These are phyloP conservation scores for Coemansia sp. DNA, from an alignment of 192 early-diverging fungal genomes.

Conservation along the genomic window DNA sequence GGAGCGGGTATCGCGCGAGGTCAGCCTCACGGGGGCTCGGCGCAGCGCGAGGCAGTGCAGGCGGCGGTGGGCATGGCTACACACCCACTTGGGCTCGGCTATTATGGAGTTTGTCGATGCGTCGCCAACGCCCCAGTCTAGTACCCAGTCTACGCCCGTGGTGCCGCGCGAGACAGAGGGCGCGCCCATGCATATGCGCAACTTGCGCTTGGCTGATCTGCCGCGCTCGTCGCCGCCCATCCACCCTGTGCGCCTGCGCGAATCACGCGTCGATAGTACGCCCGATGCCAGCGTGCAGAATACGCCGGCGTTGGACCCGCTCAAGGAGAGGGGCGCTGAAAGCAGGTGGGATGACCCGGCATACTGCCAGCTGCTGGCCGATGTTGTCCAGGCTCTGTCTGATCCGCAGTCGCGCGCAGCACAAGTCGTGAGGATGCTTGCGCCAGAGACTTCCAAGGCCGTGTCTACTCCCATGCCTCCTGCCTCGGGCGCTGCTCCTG, in stretches of 20 bases:
- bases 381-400: constrained; percentile 47
- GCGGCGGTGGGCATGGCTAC: constrained; percentile 49
- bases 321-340: neutral
- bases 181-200: constrained; percentile 21
- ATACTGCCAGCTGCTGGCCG: constrained; percentile 47
- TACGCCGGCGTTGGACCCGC: constrained; percentile 10
- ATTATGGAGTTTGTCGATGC: constrained; percentile 53
- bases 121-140: constrained; percentile 43
- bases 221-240: constrained; percentile 46
- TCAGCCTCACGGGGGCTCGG: constrained; percentile 13
- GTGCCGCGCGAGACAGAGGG: neutral
- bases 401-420: constrained; percentile 44
- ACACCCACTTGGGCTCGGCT: constrained; percentile 32
- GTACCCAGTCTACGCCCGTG: constrained; percentile 29
- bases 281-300: neutral
- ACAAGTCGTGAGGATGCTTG: constrained; percentile 21
- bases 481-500: neutral
- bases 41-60: constrained; percentile 41
- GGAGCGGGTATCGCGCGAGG: constrained; percentile 23
- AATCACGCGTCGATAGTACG: constrained; percentile 1
- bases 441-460: neutral
- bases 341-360: constrained; percentile 34
- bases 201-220: constrained; percentile 29
- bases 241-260: neutral
- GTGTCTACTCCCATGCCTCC: neutral